Conservation (phyloP, 1,284 basidiomycete species). For the Apiotrichum gracile region DNA sequence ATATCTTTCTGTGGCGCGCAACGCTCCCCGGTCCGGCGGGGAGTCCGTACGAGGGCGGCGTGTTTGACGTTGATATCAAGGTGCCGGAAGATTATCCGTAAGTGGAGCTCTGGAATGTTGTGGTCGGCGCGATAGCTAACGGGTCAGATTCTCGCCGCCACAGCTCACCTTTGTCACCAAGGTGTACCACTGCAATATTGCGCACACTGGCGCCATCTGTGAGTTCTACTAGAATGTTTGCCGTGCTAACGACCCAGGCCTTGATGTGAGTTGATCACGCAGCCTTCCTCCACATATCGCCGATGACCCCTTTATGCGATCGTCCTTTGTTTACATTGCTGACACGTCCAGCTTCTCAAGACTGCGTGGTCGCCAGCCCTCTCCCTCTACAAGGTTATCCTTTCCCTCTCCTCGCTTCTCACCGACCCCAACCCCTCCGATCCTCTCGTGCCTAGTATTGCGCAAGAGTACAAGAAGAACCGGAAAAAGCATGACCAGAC, state of each 20-base stretch:
- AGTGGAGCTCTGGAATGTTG: slow-evolving; percentile 34
- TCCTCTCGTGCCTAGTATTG: slow-evolving; percentile 49
- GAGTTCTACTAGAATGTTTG: slow-evolving; percentile 10
- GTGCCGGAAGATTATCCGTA: slow-evolving; percentile 78
- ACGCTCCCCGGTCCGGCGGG: slow-evolving; percentile 75
- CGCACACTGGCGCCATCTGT: slow-evolving; percentile 54
- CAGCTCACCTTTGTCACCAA: slow-evolving; percentile 72
- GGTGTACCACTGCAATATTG: slow-evolving; percentile 91
- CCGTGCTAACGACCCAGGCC: slow-evolving; percentile 26
- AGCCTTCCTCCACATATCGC: too few species aligned
- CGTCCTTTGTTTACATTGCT: too few species aligned
- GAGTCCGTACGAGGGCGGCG: slow-evolving; percentile 79
- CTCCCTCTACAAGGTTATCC: slow-evolving; percentile 82
- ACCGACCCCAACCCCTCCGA: slow-evolving; percentile 97
- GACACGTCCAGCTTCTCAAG: slow-evolving; percentile 66
- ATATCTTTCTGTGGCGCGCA: slow-evolving; percentile 61
- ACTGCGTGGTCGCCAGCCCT: slow-evolving; percentile 84
- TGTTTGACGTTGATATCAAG: slow-evolving; percentile 67
- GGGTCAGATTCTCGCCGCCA: slow-evolving; percentile 72
- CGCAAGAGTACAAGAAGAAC: slow-evolving; percentile 86
- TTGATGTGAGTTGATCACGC: slow-evolving; percentile 45
- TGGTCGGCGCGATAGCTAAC: neutral
- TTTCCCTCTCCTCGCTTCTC: slow-evolving; percentile 94
- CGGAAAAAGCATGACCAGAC: slow-evolving; percentile 83
- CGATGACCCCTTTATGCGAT: too few species aligned